Conservation (phyloP, 768 basidiomycete species). For the Gloeopeniophorella convolvens region DNA sequence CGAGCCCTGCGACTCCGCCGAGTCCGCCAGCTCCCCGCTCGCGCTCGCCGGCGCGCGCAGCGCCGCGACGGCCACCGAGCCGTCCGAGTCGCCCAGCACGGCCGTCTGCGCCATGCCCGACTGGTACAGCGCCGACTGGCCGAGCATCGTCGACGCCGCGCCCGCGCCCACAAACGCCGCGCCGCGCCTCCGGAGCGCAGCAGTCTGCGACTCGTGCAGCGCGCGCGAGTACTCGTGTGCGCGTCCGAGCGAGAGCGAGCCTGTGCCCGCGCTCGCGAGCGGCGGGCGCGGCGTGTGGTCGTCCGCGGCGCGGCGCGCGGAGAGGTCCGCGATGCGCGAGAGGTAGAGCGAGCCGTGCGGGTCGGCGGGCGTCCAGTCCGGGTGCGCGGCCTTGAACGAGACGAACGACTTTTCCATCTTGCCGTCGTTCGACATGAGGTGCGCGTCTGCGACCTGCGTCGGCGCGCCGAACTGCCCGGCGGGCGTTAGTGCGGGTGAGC, state of each 20-base stretch:
- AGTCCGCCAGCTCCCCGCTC: slow-evolving; percentile 20
- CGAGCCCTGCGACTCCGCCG: slow-evolving; percentile 45
- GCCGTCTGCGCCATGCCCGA: slow-evolving; percentile 60
- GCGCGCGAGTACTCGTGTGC: slow-evolving; percentile 74
- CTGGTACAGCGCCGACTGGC: slow-evolving; percentile 37
- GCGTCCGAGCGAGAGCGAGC: slow-evolving; percentile 33
- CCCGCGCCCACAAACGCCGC: slow-evolving; percentile 27
- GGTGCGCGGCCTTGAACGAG: slow-evolving; percentile 93
- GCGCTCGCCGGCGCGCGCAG: slow-evolving; percentile 15
- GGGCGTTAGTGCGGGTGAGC: neutral
- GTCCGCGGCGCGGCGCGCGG: slow-evolving; percentile 8
- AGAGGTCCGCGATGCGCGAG: slow-evolving; percentile 57
- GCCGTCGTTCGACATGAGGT: slow-evolving; percentile 80
- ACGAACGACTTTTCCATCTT: slow-evolving; percentile 99
- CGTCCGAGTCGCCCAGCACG: slow-evolving; percentile 70
- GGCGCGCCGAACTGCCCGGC: slow-evolving; percentile 75
- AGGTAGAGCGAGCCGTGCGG: slow-evolving; percentile 89
- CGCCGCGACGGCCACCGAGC: slow-evolving; percentile 34
- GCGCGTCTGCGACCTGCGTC: slow-evolving; percentile 54
- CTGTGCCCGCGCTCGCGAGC: neutral
- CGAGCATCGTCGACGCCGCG: slow-evolving; percentile 33
- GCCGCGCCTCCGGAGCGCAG: slow-evolving; percentile 38
- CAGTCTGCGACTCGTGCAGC: slow-evolving; percentile 59
- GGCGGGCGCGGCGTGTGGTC: slow-evolving; percentile 7
- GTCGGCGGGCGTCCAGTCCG: slow-evolving; percentile 91